Evolutionary conservation across 2,329 filamentous ascomycete genomes (phyloP).

Genomic region (Cladosporium phlei): DNA sequence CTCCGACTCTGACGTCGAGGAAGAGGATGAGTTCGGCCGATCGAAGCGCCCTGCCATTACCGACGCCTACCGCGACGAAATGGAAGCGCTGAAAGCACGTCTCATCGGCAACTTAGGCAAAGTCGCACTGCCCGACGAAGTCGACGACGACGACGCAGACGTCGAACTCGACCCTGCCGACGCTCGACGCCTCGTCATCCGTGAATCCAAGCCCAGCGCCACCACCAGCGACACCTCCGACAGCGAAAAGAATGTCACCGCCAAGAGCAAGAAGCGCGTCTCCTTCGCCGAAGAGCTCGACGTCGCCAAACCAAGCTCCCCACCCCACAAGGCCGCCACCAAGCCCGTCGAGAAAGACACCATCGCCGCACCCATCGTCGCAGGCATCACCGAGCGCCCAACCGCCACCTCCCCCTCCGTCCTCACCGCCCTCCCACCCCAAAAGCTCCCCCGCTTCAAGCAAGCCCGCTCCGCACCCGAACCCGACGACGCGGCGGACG

Average conservation of each 20-base stretch:
- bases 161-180: conserved; percentile 48
- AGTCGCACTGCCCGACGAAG: conserved; percentile 25
- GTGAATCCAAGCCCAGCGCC: conserved; percentile 30
- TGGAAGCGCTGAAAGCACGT: conserved; percentile 78
- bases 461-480: conserved; percentile 16
- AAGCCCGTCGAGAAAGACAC: conserved; percentile 23
- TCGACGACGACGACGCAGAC: conserved; percentile 20
- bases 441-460: conserved; percentile 41
- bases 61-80: conserved; percentile 71
- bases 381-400: conserved; percentile 42
- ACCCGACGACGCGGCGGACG: conserved; percentile 12
- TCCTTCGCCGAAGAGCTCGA: conserved; percentile 74
- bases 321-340: conserved; percentile 31
- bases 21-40: conserved; percentile 72
- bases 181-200: conserved; percentile 51
- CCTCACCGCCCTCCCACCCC: conserved; percentile 23
- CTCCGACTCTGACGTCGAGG: conserved; percentile 56
- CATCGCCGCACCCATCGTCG: conserved; percentile 32
- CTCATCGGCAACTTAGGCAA: conserved; percentile 61
- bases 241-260: conserved; percentile 29
- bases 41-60: conserved; percentile 63
- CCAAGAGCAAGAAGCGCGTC: conserved; percentile 59
- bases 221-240: conserved; percentile 14
- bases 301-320: conserved; percentile 50
- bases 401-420: conserved; percentile 11